These are phyloP conservation scores for Gaertneriomyces semiglobifer DNA, from an alignment of 192 early-diverging fungal species.

Conservation along the genomic window DNA sequence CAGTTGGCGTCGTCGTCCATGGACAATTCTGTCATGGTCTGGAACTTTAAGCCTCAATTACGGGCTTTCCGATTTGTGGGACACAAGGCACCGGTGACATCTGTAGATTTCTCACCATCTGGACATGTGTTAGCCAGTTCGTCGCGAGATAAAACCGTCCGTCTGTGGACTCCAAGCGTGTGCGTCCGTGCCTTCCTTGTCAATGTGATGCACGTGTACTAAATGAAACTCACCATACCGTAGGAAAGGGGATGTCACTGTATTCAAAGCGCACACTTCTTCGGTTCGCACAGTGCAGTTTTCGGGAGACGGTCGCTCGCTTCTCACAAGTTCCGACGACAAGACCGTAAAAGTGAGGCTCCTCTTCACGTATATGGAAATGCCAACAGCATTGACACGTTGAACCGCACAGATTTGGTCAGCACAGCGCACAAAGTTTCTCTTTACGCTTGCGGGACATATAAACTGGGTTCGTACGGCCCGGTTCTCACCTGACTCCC, in stretches of 20 bases:
- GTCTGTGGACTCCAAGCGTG: conserved; percentile 63
- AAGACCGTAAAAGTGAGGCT: conserved; percentile 53
- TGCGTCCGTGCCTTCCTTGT: conserved; percentile 12
- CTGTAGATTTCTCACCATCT: conserved; percentile 51
- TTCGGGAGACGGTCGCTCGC: conserved; percentile 43
- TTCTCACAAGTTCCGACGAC: conserved; percentile 57
- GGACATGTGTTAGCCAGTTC: conserved; percentile 54
- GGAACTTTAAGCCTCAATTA: conserved; percentile 63
- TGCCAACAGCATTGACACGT: neutral
- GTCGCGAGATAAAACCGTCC: conserved; percentile 51
- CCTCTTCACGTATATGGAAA: neutral
- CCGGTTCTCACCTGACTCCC: conserved; percentile 48
- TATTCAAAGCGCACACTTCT: conserved; percentile 61
- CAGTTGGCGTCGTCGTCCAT: conserved; percentile 55
- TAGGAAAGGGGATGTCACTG: conserved; percentile 59
- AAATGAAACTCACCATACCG: neutral
- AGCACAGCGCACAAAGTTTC: conserved; percentile 53
- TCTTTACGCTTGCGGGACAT: conserved; percentile 55
- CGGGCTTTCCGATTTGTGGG: conserved; percentile 58
- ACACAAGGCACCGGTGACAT: conserved; percentile 56
- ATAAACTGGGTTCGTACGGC: conserved; percentile 61
- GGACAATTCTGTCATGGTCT: conserved; percentile 61
- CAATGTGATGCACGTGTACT: neutral
- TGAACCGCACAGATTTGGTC: conserved; percentile 47
- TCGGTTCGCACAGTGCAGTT: conserved; percentile 55